These are phyloP conservation scores for Huntiella abstrusa DNA, from an alignment of 2,329 filamentous ascomycete species.

Conservation along the genomic window DNA sequence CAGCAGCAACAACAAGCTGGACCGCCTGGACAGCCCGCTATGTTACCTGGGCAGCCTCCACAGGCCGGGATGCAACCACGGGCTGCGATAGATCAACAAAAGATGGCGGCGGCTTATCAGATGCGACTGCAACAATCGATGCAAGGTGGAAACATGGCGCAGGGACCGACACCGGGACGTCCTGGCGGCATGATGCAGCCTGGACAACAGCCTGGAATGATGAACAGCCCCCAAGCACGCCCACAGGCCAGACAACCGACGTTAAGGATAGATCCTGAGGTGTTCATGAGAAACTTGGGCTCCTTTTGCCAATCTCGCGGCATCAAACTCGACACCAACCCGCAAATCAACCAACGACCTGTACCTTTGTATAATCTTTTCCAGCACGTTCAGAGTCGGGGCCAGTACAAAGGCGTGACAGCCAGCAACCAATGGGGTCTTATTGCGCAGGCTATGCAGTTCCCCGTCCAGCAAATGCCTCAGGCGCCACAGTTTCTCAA, in stretches of 20 bases:
- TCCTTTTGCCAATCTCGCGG: conserved; percentile 60
- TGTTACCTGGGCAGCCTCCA: conserved; percentile 15
- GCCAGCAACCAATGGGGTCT: conserved; percentile 53
- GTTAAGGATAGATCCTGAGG: conserved; percentile 36
- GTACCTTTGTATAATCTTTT: conserved; percentile 65
- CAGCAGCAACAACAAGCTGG: conserved; percentile 18
- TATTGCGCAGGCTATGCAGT: conserved; percentile 46
- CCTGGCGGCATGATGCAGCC: conserved; percentile 2
- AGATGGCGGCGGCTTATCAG: conserved; percentile 52
- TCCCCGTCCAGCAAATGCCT: conserved; percentile 43
- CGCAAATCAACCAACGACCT: conserved; percentile 51
- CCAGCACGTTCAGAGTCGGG: conserved; percentile 51
- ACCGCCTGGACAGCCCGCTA: conserved; percentile 31
- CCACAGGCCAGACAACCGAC: conserved; percentile 28
- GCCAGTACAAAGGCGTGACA: conserved; percentile 58
- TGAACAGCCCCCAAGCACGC: conserved; percentile 17
- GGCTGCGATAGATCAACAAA: conserved; percentile 43
- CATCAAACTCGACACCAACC: conserved; percentile 55
- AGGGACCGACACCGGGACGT: conserved; percentile 17
- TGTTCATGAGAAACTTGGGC: conserved; percentile 57
- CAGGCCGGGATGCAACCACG: conserved; percentile 3
- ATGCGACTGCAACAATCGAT: conserved; percentile 63
- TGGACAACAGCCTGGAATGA: conserved; percentile 2
- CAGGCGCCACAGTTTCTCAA: conserved; percentile 51
- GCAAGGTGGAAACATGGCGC: conserved; percentile 23